Conservation (phyloP, 202 grass and related monocot genomes). For the Musa balbisiana region DNA sequence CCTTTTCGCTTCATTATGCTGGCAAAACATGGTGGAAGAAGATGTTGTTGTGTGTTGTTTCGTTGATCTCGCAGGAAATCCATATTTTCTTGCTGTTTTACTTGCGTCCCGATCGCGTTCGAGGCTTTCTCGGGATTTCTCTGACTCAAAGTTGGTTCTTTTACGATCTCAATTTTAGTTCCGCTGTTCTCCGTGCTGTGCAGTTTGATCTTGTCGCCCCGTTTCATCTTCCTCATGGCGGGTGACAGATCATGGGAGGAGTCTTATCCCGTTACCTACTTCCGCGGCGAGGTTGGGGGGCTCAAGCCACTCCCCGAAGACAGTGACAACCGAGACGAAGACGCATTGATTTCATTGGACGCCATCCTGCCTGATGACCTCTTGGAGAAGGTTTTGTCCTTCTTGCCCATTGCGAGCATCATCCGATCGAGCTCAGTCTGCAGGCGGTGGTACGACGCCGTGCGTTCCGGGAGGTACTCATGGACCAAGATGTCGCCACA, state of each 20-base stretch:
- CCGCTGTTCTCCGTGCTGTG: too few relatives aligned
- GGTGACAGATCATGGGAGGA: not conserved
- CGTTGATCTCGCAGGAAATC: too few relatives aligned
- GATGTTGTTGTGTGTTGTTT: too few relatives aligned
- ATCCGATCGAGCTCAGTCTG: constrained; percentile 2
- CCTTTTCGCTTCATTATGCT: too few relatives aligned
- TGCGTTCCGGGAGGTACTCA: not conserved
- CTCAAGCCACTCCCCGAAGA: not conserved
- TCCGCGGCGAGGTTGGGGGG: not conserved
- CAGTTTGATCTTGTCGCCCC: too few relatives aligned
- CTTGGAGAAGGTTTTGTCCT: constrained; percentile 9
- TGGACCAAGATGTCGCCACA: constrained; percentile 4
- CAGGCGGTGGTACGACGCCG: constrained; percentile 3
- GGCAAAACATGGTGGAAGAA: too few relatives aligned
- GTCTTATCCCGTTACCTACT: not conserved
- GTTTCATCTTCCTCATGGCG: not conserved
- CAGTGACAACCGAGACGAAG: not conserved
- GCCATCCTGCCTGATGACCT: constrained; percentile 8
- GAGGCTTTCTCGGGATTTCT: too few relatives aligned
- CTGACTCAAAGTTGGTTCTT: too few relatives aligned
- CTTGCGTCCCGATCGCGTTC: too few relatives aligned
- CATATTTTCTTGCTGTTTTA: too few relatives aligned
- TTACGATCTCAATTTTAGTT: too few relatives aligned
- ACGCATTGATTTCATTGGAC: not conserved
- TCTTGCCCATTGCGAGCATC: constrained; percentile 10